A percentile compares a stretch with the other conserved stretches of the same genome.
These are phyloP conservation scores for Aspergillus fumigatus DNA, from an alignment of 2,329 filamentous ascomycete genomes.

Conservation along the genomic window DNA sequence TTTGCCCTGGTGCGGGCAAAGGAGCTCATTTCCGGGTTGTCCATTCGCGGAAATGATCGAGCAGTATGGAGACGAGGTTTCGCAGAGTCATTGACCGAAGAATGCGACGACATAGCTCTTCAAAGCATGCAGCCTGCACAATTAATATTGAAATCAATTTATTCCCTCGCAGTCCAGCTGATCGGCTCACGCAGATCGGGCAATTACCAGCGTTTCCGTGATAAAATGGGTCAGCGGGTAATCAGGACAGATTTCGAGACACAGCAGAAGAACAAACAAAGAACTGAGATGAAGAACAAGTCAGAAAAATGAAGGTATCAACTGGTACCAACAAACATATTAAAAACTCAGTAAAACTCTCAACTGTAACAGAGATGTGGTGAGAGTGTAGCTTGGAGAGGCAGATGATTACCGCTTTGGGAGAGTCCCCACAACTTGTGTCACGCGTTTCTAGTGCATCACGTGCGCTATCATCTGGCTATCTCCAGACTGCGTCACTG, in stretches of 20 bases:
- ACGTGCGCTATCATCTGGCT: constrained; percentile 11
- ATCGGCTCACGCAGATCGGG: constrained; percentile 25
- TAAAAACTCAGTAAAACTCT: background rate
- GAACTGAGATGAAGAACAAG: background rate
- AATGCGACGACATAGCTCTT: constrained; percentile 24
- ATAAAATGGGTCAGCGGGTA: background rate
- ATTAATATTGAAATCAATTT: background rate
- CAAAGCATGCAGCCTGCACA: background rate
- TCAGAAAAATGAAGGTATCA: background rate
- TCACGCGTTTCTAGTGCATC: background rate
- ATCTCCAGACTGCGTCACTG: constrained; percentile 24
- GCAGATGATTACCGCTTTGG: background rate
- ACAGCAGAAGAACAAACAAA: background rate
- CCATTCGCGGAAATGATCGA: constrained; percentile 33
- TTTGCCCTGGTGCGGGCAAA: constrained; percentile 22
- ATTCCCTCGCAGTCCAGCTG: constrained; percentile 20
- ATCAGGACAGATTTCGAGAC: background rate
- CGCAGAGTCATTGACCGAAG: constrained; percentile 19
- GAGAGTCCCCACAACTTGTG: background rate
- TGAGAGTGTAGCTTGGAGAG: background rate
- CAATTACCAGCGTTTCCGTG: constrained; percentile 3
- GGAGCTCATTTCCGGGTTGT: constrained; percentile 18
- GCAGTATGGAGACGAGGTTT: constrained; percentile 24
- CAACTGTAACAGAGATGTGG: background rate
- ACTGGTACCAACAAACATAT: background rate